phyloP scores from a whole-genome alignment of 805 yeast species.

The Lipomyces kockii region DNA sequence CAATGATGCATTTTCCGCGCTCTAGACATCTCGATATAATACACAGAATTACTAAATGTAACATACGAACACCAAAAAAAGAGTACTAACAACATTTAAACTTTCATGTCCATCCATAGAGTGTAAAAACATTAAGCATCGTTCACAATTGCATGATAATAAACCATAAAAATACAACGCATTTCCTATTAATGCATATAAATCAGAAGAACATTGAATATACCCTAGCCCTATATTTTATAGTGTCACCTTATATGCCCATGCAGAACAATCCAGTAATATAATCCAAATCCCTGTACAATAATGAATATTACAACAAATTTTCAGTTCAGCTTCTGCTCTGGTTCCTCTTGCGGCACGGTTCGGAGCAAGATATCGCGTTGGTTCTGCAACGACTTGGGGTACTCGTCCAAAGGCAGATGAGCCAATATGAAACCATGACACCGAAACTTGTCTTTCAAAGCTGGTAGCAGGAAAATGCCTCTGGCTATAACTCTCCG shows the following conservation, averaged over 20 bases:
- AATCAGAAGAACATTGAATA: neutral
- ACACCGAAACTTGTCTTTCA: conserved; percentile 43
- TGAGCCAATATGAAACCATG: conserved; percentile 57
- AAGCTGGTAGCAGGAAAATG: conserved; percentile 55
- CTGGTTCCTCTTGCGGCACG: conserved; percentile 15
- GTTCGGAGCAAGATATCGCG: conserved; percentile 17
- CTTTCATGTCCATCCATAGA: neutral
- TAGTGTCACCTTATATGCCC: neutral
- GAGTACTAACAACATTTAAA: neutral
- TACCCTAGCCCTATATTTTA: neutral
- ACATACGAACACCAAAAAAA: neutral
- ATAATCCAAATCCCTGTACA: neutral
- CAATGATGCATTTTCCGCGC: too few relatives aligned
- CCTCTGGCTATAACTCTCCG: conserved; percentile 87
- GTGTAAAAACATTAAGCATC: neutral
- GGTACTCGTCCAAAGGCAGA: conserved; percentile 40
- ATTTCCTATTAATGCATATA: neutral
- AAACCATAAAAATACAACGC: neutral
- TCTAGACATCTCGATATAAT: too few relatives aligned
- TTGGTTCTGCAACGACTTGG: conserved; percentile 24
- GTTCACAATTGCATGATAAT: neutral
- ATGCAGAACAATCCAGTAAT: neutral
- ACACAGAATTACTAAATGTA: too few relatives aligned
- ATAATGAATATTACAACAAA: conserved; percentile 11
- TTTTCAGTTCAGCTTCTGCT: conserved; percentile 16